These are phyloP conservation scores for Leishmania tropica DNA, from an alignment of 208 protist species.

Conservation along the genomic window DNA sequence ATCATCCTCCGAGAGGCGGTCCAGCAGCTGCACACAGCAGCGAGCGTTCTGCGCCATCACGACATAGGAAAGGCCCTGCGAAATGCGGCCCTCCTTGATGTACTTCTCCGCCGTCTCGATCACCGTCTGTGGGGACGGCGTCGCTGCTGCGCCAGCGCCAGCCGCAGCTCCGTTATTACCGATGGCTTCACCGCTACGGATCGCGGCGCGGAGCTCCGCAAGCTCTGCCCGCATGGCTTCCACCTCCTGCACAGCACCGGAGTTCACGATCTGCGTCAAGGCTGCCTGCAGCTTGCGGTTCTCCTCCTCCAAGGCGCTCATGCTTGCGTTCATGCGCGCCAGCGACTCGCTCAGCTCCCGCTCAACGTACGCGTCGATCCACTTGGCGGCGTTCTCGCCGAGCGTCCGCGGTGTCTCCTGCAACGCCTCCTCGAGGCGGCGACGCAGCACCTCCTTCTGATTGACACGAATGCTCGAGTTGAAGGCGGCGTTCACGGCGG, in stretches of 20 bases:
- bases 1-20: slow-evolving; percentile 37
- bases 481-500: slow-evolving; percentile 61
- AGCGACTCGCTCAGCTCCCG: slow-evolving; percentile 63
- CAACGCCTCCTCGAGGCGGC: slow-evolving; percentile 74
- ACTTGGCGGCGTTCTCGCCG: slow-evolving; percentile 47
- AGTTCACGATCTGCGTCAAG: slow-evolving; percentile 58
- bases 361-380: slow-evolving; percentile 50
- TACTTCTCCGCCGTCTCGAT: slow-evolving; percentile 50
- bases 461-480: slow-evolving; percentile 43
- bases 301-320: slow-evolving; percentile 58
- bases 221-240: slow-evolving; percentile 51
- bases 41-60: slow-evolving; percentile 43
- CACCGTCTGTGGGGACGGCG: slow-evolving; percentile 62
- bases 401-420: slow-evolving; percentile 63
- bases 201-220: slow-evolving; percentile 14
- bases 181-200: slow-evolving; percentile 18
- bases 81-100: slow-evolving; percentile 42
- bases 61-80: slow-evolving; percentile 56
- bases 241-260: slow-evolving; percentile 51
- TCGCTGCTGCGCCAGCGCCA: slow-evolving; percentile 5
- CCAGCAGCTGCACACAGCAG: slow-evolving; percentile 53
- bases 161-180: slow-evolving; percentile 1
- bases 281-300: slow-evolving; percentile 64
- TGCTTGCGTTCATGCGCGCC: slow-evolving; percentile 43
- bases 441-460: slow-evolving; percentile 64